Base-by-base conservation (phyloP, 2,329 filamentous ascomycete species). In the Tolypocladium tropicale region DNA sequence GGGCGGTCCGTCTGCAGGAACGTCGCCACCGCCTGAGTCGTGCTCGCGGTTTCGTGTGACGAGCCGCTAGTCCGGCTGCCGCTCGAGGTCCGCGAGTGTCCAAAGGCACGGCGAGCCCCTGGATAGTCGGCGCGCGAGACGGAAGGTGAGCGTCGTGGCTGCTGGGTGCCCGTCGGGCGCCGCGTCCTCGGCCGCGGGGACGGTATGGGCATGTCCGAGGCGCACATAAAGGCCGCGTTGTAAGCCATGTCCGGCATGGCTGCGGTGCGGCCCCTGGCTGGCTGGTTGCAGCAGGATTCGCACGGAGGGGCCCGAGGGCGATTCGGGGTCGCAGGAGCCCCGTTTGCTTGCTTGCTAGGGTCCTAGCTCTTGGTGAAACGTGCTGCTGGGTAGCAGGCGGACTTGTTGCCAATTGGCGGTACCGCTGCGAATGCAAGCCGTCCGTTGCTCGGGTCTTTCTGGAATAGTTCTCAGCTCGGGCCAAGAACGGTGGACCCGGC, bases 51-150 rank as follows among this genome's bases (percentile, higher is more conserved):
- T 39, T 65, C 59, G 57, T 64, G 57, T 21, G 64, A 64, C 21
- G 61, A 63, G 33, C 59, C 59, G 34, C 61, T 63, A 23, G 57
- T 16, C 51, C 61, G 63, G 58, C 68, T 68, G 50, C 64, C 64
- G 58, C 67, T 70, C 53, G 67, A 69, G 6, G 66, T 68, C 39
- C 67, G 58, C 32, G 63, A 62, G 58, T 69, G 68, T 25, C 64
- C 65, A 30, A 55, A 25, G 30, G 21, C 37, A 30, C 56, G 53
- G 30, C 51, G 37, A 25, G 53, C 25, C 18, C 34, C 25, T 10
- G 16, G 36, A 21, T 52, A 34, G 36, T 52, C 55, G 36, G 41
- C 56, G 36, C 53, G 37, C 52, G 57, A 54, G 33, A 53, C 51
- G 32, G 59, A 57, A 16, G 52, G 55, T 52, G 55, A 56, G 55